A percentile compares a stretch with the other conserved stretches of the same genome.
Conservation (phyloP, 352 stramenopile species). For the Phytophthora vignae region DNA sequence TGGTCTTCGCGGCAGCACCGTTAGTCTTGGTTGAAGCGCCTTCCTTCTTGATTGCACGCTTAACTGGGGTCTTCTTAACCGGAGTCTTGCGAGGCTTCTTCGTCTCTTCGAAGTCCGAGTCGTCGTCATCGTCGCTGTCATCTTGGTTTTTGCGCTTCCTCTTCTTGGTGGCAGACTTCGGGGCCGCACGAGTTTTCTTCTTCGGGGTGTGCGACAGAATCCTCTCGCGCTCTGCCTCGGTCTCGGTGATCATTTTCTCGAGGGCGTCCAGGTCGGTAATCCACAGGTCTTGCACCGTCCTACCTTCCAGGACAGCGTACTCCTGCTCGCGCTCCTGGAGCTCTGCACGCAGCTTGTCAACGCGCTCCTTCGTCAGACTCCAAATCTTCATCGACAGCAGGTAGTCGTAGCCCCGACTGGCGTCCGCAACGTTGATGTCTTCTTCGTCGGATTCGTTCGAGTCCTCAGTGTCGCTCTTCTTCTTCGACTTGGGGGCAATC, state of each 20-base stretch:
- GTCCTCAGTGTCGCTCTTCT: constrained; percentile 60
- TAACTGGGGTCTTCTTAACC: constrained; percentile 55
- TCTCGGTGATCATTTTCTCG: constrained; percentile 73
- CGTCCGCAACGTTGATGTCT: constrained; percentile 45
- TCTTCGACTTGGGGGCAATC: constrained; percentile 54
- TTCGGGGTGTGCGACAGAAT: constrained; percentile 69
- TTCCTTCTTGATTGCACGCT: constrained; percentile 46
- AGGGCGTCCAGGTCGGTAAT: constrained; percentile 93
- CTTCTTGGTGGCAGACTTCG: constrained; percentile 58
- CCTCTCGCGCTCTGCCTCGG: constrained; percentile 63
- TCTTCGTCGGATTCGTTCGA: constrained; percentile 66
- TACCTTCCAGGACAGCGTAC: constrained; percentile 81
- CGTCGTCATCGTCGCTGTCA: constrained; percentile 56
- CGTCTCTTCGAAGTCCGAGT: constrained; percentile 70
- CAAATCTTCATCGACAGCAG: constrained; percentile 96
- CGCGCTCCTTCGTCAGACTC: constrained; percentile 94
- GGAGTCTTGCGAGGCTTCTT: constrained; percentile 46
- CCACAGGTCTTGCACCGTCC: constrained; percentile 93
- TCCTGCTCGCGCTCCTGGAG: constrained; percentile 89
- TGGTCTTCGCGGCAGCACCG: constrained; percentile 24
- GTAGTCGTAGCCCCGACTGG: constrained; percentile 93
- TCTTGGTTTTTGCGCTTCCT: constrained; percentile 56
- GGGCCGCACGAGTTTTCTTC: constrained; percentile 53
- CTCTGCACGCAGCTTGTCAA: constrained; percentile 92
- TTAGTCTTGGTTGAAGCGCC: constrained; percentile 27